Conservation (phyloP, 202 grass and related monocot genomes). For the Eragrostis tef region DNA sequence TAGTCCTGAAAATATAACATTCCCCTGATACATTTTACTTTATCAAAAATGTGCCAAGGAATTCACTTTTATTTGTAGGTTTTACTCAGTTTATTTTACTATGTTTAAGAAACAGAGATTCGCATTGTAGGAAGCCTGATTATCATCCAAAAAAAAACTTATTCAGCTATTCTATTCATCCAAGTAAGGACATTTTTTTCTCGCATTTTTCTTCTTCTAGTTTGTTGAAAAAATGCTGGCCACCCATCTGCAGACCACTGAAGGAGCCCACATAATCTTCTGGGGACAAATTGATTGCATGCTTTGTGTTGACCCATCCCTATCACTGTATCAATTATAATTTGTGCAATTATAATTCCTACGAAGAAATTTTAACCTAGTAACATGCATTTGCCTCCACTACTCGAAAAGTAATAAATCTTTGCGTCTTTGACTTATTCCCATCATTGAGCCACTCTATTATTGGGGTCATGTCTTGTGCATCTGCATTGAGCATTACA, state of each 20-base stretch:
- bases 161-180: slow-evolving; percentile 31
- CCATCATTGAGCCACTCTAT: slow-evolving; percentile 37
- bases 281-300: slow-evolving; percentile 31
- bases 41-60: too few relatives aligned
- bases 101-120: too few relatives aligned
- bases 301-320: slow-evolving; percentile 41
- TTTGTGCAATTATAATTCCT: slow-evolving; percentile 10
- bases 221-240: slow-evolving; percentile 17
- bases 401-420: slow-evolving; percentile 43
- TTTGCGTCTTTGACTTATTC: slow-evolving; percentile 40
- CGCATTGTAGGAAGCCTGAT: too few relatives aligned
- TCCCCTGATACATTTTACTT: too few relatives aligned
- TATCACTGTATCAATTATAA: slow-evolving; percentile 24
- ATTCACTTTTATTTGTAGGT: too few relatives aligned
- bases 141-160: too few relatives aligned
- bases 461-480: slow-evolving; percentile 12
- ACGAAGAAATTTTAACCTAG: background rate
- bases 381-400: slow-evolving; percentile 58
- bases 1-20: too few relatives aligned
- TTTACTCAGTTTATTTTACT: too few relatives aligned
- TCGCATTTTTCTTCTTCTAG: background rate
- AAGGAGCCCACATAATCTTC: slow-evolving; percentile 40
- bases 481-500: slow-evolving; percentile 36
- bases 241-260: slow-evolving; percentile 32
- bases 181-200: background rate